These are phyloP conservation scores for Boehmeria nivea DNA, from an alignment of 306 rosid species.

Conservation along the genomic window DNA sequence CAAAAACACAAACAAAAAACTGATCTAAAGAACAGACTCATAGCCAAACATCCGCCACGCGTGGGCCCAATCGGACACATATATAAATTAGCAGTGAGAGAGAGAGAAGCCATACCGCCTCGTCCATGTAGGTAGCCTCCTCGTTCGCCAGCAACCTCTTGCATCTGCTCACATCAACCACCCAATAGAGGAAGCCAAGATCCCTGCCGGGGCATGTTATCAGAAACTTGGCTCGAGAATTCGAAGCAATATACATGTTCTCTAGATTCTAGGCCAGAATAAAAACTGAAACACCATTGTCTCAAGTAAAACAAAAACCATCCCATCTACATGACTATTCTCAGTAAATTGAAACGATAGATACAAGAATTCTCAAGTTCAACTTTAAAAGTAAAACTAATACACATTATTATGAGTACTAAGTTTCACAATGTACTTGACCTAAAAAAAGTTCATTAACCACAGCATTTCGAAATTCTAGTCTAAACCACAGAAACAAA, in stretches of 20 bases:
- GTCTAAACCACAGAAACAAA: too few species aligned
- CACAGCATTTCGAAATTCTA: too few species aligned
- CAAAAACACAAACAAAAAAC: slow-evolving; percentile 17
- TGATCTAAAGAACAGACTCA: slow-evolving; percentile 2
- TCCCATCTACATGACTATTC: too few species aligned
- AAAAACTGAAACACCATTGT: not conserved
- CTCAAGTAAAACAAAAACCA: too few species aligned
- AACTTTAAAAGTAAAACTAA: too few species aligned
- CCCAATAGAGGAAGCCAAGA: slow-evolving; percentile 74
- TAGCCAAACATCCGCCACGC: not conserved
- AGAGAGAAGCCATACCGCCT: slow-evolving; percentile 58
- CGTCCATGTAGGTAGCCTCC: slow-evolving; percentile 99
- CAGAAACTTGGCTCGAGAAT: slow-evolving; percentile 53
- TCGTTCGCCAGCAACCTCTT: slow-evolving; percentile 99
- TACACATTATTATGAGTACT: too few species aligned
- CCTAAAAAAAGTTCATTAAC: too few species aligned
- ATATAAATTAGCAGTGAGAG: not conserved
- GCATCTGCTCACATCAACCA: slow-evolving; percentile 86
- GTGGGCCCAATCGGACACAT: not conserved
- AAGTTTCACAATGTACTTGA: too few species aligned
- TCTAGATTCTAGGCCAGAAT: not conserved
- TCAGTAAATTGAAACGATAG: too few species aligned
- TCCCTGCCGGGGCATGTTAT: slow-evolving; percentile 99
- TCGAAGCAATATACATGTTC: slow-evolving; percentile 13
- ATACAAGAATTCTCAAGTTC: too few species aligned